These are phyloP conservation scores for Pseudocercospora macadamiae DNA, from an alignment of 2,329 filamentous ascomycete species.

Conservation along the genomic window DNA sequence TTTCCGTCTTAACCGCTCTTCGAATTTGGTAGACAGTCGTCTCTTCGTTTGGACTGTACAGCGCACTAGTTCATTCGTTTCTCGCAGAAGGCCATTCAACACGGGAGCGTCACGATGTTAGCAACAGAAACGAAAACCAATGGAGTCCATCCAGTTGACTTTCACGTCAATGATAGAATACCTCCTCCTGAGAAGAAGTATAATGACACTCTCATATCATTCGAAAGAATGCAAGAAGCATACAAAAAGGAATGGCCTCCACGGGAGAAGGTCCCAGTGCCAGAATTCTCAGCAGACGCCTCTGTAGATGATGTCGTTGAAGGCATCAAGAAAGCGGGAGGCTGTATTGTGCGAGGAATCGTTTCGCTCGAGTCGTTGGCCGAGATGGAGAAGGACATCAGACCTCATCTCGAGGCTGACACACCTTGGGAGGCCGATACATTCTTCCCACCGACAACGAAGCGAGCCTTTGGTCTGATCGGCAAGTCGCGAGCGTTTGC, in stretches of 20 bases:
- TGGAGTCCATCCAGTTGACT: neutral
- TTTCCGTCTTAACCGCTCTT: neutral
- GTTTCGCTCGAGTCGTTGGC: neutral
- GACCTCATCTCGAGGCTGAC: slow-evolving; percentile 4
- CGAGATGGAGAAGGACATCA: slow-evolving; percentile 11
- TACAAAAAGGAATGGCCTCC: slow-evolving; percentile 5
- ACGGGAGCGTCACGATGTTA: neutral
- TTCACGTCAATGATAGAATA: neutral
- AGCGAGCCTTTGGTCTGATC: slow-evolving; percentile 17
- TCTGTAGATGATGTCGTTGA: neutral
- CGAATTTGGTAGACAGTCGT: no score
- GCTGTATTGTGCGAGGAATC: slow-evolving; percentile 4
- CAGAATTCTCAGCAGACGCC: neutral
- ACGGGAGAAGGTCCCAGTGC: neutral
- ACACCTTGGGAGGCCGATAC: slow-evolving; percentile 4
- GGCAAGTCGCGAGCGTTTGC: slow-evolving; percentile 16
- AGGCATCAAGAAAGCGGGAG: slow-evolving; percentile 8
- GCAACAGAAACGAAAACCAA: neutral
- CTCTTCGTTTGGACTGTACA: no score
- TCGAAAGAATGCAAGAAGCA: slow-evolving; percentile 3
- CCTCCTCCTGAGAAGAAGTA: neutral
- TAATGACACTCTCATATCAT: slow-evolving; percentile 3
- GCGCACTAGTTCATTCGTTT: neutral
- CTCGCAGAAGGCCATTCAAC: neutral
- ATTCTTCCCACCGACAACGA: slow-evolving; percentile 22